A percentile compares a stretch with the other conserved stretches of the same genome.
Evolutionary conservation across 768 basidiomycete genomes (phyloP).

Genomic region (Rhodotorula sphaerocarpa): DNA sequence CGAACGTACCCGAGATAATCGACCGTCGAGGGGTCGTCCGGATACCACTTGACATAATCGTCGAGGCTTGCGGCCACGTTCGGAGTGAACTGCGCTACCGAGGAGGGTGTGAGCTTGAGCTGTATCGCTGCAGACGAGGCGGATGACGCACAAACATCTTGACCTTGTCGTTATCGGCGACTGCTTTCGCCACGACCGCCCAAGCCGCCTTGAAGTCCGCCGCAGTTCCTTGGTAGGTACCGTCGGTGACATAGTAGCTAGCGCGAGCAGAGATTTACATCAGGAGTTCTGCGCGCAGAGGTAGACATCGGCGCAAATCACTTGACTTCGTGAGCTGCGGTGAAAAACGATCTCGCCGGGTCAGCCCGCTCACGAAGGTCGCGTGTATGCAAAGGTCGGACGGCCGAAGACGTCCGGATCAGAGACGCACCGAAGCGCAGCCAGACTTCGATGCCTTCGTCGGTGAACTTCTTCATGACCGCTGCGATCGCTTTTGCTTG

Average conservation of each 20-base stretch:
- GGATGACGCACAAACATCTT: conserved; percentile 35
- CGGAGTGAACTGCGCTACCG: conserved; percentile 15
- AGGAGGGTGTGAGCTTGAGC: too few species aligned
- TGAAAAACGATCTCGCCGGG: too few species aligned
- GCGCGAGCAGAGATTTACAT: too few species aligned
- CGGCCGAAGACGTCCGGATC: neutral
- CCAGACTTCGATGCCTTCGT: conserved; percentile 39
- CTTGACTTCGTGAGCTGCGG: conserved; percentile 22
- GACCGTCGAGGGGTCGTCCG: conserved; percentile 19
- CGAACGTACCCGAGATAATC: neutral
- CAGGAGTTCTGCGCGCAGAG: neutral
- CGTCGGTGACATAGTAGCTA: conserved; percentile 21
- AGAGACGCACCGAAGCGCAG: conserved; percentile 30
- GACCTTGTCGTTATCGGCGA: conserved; percentile 26
- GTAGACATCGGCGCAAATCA: too few species aligned
- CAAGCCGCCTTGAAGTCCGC: conserved; percentile 37
- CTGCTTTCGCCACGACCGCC: conserved; percentile 31
- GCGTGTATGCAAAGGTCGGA: neutral
- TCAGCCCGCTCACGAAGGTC: conserved; percentile 1
- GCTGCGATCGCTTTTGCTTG: conserved; percentile 37
- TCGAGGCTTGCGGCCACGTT: conserved; percentile 26
- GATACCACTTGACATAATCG: conserved; percentile 33
- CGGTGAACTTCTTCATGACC: conserved; percentile 40
- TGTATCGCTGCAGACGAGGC: too few species aligned
- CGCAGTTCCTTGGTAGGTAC: conserved; percentile 34